Percentiles rank a stretch among this genome's conserved stretches.
Evolutionary conservation across 495 filamentous ascomycete species (phyloP).

Genomic region (Mytilinidion resinicola): DNA sequence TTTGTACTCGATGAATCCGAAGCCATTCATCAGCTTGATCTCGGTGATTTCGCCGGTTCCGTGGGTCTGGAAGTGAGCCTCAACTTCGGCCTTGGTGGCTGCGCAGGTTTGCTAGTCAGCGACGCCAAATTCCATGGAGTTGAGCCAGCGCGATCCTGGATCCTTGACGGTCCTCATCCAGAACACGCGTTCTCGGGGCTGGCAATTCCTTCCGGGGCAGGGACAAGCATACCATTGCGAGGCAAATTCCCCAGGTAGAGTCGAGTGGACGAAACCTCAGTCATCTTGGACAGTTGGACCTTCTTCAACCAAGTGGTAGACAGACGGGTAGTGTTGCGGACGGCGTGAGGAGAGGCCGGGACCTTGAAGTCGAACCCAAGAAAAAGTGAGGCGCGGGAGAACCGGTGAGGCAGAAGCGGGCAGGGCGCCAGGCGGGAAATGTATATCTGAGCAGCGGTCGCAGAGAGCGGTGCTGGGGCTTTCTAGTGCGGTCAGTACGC

Average conservation of each 20-base stretch:
- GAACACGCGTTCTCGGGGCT: slow-evolving; percentile 7
- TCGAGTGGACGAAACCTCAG: slow-evolving; percentile 83
- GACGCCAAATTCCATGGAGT: slow-evolving; percentile 12
- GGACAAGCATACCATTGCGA: slow-evolving; percentile 73
- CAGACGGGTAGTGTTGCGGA: no score
- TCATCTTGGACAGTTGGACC: slow-evolving; percentile 39
- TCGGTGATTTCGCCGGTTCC: slow-evolving; percentile 95
- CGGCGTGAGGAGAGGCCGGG: background rate
- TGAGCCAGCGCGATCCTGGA: slow-evolving; percentile 4
- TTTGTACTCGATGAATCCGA: slow-evolving; percentile 99
- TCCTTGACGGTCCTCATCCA: slow-evolving; percentile 11
- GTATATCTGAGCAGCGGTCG: no score
- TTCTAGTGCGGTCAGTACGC: no score
- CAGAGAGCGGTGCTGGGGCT: no score
- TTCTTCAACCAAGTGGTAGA: no score
- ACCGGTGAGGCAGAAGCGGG: background rate
- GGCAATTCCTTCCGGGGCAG: slow-evolving; percentile 13
- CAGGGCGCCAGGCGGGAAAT: background rate
- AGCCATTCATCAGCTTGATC: slow-evolving; percentile 99
- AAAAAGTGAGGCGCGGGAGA: background rate
- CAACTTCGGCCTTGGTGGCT: slow-evolving; percentile 96
- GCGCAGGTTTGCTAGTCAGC: slow-evolving; percentile 37
- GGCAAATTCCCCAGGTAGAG: slow-evolving; percentile 97
- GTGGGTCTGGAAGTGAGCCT: slow-evolving; percentile 90
- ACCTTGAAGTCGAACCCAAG: background rate